Base-by-base conservation (phyloP, 169 alveolate species). In the Plasmodium ovale region DNA sequence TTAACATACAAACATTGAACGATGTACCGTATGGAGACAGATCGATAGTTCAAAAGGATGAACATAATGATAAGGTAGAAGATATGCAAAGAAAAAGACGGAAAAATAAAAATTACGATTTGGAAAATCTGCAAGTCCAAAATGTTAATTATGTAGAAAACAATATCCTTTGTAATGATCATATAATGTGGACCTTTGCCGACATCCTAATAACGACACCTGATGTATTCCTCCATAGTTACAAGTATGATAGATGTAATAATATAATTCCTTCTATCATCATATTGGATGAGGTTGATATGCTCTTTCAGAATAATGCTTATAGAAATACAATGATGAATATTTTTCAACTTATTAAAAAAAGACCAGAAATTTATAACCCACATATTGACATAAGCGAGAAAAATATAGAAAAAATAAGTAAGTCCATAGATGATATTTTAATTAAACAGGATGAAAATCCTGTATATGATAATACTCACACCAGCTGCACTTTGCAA, bases 261-360 rank as follows among this genome's bases (percentile, higher is more conserved):
- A 31, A 77, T 29, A 85, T 87, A 12, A 23, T 79, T 10, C 96
- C 96, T 37, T 89, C 93, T 4, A 87, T 92, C 21, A 91, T 93
- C 27, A 94, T 93, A 7, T 93, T 93, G 53, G 96, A 93, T 69
- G 96, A 93, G 69, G 92, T 89, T 42, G 96, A 93, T 49, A 87
- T 77, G 90, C 92, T 93, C 5, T 85, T 91, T 42, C 95, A 93
- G 62, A 93, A 92, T 79, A 92, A 92, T 74, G 94, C 95, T 16
- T 74, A 87, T 58, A 85, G 96, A 56, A 91, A 93, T 62, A 91
- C 94, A 12, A 72, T 93, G 89, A 88, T 93, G 93, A 92, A 93
- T 31, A 88, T 93, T 31, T 82, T 91, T 23, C 71, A 92, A 25
- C 21, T 64, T 33, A 73, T 93, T n/a, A 85, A 94, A 14, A 94